Evolutionary conservation across 345 rosid genomes (phyloP), one percentile per base, ranked within the genome.

Genomic region (Lepidium didymum): DNA sequence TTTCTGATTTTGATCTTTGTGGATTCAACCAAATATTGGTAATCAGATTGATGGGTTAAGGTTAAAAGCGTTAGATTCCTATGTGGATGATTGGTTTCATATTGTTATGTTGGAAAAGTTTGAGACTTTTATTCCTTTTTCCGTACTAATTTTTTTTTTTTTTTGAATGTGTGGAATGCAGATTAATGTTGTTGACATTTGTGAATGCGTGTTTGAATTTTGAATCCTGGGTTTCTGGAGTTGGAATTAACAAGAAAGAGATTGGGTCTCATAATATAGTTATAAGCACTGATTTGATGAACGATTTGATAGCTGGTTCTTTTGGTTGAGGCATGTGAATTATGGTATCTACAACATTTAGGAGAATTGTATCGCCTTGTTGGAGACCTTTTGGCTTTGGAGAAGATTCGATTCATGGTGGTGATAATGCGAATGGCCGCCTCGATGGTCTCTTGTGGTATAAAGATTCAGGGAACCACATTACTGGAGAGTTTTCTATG

Each of bases 381-480:
- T 95, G 96, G 97, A 91, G 84, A 81, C 89, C 97, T 70, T 85
- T 84, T 3, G 84, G 75, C 3, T 79, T 78, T 60, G 97, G 91
- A 35, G 96, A 89, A 58, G 73, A 72, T 77, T 87, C 97, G 42
- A 62, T 72, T 72, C 29, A 58, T 0, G 80, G 73, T n/a, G 84
- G 69, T n/a, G 86, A 81, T 45, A 88, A 87, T 72, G 70, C 66
- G 37, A 68, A 73, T 40, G 93, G 96, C 21, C 74, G 87, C 11
- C 73, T 77, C 16, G 90, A 95, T 64, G 96, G 96, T 36, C 80
- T 95, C 73, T 69, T 91, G 56, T 95, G 99, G 99, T 85, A 85
- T 55, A 95, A 86, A 77, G 96, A 91, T 79, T 69, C 72, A 2
- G 97, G 96, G 36, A 76, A 75, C 37, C 96, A 85, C 77, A 79